phyloP scores from a whole-genome alignment of 2,329 filamentous ascomycete species.

The Xenoacremonium recifei region DNA sequence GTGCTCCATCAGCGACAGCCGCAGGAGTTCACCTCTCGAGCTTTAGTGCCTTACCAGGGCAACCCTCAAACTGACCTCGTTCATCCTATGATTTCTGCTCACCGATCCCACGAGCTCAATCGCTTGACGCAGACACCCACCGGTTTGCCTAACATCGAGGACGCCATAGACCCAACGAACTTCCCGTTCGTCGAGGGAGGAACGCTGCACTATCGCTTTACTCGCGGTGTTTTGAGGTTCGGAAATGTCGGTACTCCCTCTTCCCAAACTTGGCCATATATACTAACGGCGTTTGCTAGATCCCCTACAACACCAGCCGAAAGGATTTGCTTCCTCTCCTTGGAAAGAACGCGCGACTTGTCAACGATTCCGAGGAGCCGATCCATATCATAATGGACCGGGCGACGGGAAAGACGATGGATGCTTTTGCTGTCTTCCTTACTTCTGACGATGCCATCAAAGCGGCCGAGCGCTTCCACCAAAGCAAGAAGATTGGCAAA shows the following conservation, averaged over 20 bases:
- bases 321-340: constrained; percentile 58
- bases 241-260: too few relatives aligned
- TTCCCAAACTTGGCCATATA: too few relatives aligned
- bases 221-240: too few relatives aligned
- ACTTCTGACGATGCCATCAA: constrained; percentile 51
- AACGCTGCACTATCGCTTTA: constrained; percentile 26
- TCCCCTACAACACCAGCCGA: constrained; percentile 53
- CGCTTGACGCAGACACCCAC: constrained; percentile 31
- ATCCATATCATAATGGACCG: constrained; percentile 66
- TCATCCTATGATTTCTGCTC: too few relatives aligned
- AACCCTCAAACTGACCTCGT: too few relatives aligned
- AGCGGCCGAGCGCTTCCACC: constrained; percentile 48
- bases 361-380: constrained; percentile 53
- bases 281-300: constrained; percentile 38
- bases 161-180: constrained; percentile 36
- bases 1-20: neutral
- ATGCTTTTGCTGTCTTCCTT: constrained; percentile 59
- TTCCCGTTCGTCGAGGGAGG: constrained; percentile 48
- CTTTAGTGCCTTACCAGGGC: constrained; percentile 6
- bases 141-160: constrained; percentile 33
- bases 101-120: constrained; percentile 38
- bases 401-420: constrained; percentile 60
- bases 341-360: constrained; percentile 54
- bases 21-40: neutral
- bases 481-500: constrained; percentile 37